These are phyloP conservation scores for Huntiella bhutanensis DNA, from an alignment of 2,329 filamentous ascomycete species.

Conservation along the genomic window DNA sequence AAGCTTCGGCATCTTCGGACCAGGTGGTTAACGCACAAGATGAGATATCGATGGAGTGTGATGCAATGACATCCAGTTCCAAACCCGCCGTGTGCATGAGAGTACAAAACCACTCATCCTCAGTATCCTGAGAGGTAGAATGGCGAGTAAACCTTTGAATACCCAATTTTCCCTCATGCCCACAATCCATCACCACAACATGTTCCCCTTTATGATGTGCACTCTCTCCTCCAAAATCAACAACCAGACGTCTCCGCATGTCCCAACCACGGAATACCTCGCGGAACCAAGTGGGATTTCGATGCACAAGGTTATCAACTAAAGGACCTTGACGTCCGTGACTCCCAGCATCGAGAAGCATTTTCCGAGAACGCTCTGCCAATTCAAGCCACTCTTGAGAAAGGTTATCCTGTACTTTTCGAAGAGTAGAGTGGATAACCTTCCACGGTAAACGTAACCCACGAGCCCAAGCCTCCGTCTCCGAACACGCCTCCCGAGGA, in stretches of 20 bases:
- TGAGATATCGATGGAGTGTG: slow-evolving; percentile 56
- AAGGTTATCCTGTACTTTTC: background rate
- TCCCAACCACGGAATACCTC: slow-evolving; percentile 73
- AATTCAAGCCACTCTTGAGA: background rate
- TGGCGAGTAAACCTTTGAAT: background rate
- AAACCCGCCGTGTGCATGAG: slow-evolving; percentile 17
- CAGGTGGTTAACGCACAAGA: slow-evolving; percentile 50
- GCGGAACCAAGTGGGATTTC: slow-evolving; percentile 47
- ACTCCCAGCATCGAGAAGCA: background rate
- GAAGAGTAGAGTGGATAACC: background rate
- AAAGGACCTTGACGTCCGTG: background rate
- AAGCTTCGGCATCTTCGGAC: slow-evolving; percentile 42
- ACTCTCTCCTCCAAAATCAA: slow-evolving; percentile 76
- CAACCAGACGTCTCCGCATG: slow-evolving; percentile 68
- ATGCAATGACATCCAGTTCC: slow-evolving; percentile 41
- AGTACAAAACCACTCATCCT: too few relatives aligned
- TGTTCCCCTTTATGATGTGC: slow-evolving; percentile 57
- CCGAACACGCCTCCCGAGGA: background rate
- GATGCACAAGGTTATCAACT: background rate
- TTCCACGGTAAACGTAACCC: background rate
- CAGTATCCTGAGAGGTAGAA: too few relatives aligned
- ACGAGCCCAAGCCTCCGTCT: background rate
- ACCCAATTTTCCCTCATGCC: slow-evolving; percentile 24
- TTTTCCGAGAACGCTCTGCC: background rate
- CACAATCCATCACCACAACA: slow-evolving; percentile 56